These are phyloP conservation scores for Purpureocillium lavendulum DNA, from an alignment of 2,329 filamentous ascomycete genomes.

Conservation along the genomic window DNA sequence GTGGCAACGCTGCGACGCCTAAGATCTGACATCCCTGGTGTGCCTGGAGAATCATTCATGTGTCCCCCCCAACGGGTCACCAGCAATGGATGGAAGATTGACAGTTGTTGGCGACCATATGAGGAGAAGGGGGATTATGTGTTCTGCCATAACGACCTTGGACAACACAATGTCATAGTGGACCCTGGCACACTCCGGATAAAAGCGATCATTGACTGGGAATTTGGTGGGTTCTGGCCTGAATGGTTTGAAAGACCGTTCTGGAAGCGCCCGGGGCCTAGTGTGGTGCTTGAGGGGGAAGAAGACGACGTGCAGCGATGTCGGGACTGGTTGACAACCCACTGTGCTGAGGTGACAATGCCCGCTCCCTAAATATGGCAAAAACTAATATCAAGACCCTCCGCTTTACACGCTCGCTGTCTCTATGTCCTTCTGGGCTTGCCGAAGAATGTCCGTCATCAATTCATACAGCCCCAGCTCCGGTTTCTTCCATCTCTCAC, in stretches of 20 bases:
- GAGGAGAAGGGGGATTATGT: constrained; percentile 7
- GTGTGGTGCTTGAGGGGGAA: constrained; percentile 6
- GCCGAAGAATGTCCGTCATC: too few relatives aligned
- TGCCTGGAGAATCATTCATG: constrained; percentile 6
- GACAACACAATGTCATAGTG: constrained; percentile 9
- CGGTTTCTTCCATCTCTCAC: constrained; percentile 10
- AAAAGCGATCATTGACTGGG: constrained; percentile 24
- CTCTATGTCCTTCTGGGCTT: too few relatives aligned
- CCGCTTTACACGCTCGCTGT: too few relatives aligned
- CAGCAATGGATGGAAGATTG: constrained; percentile 4
- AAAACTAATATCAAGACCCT: too few relatives aligned
- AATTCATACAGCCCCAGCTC: too few relatives aligned
- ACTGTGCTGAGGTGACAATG: constrained; percentile 5
- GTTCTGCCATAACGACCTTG: constrained; percentile 8
- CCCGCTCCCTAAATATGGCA: neutral
- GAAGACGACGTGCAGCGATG: constrained; percentile 5
- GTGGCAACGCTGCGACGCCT: constrained; percentile 1
- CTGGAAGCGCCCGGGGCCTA: constrained; percentile 9
- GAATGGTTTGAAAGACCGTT: constrained; percentile 11
- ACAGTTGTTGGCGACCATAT: constrained; percentile 6
- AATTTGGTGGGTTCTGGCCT: constrained; percentile 23
- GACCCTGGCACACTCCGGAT: constrained; percentile 17
- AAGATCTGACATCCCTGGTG: constrained; percentile 6
- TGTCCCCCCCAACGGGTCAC: constrained; percentile 6
- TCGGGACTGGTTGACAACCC: constrained; percentile 2